Evolutionary conservation across 352 stramenopile genomes (phyloP), one percentile per base, ranked within the genome.

Genomic region (Nothophytophthora sp.): DNA sequence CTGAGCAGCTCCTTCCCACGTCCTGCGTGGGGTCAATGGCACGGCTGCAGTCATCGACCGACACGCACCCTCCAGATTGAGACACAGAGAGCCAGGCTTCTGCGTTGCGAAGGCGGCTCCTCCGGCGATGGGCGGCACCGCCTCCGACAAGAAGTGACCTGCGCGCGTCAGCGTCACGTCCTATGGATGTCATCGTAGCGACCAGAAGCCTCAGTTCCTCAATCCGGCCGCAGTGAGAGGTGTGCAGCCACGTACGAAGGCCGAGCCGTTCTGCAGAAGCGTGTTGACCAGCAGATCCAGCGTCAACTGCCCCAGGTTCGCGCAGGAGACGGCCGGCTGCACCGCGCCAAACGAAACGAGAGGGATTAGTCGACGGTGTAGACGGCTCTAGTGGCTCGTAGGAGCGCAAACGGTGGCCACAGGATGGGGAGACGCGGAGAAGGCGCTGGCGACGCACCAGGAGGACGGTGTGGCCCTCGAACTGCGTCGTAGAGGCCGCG

Each of bases 211-310:
- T n/a, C n/a, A n/a, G n/a, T n/a, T n/a, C n/a, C n/a, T n/a, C n/a
- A n/a, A n/a, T n/a, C n/a, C n/a, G n/a, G 45, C 16, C 18, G 27
- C 10, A 18, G 2, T 15, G 18, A 33, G 34, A 39, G 8, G 22
- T 5, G 9, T 5, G 13, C 33, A 33, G 30, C 11, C 11, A 64
- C 70, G 57, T 69, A 87, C 78, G 40, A 77, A 79, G 36, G 32
- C 52, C 18, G 70, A 16, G 20, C 64, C 77, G 29, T 77, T 66
- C 37, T 71, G 63, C 16, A 93, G 65, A 29, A 90, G 55, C 52
- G 81, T 89, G 57, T 90, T 94, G 59, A 90, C 58, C 28, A 88
- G 25, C 24, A 91, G 67, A 57, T 92, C 83, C n/a, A 92, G 52
- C 18, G 76, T 76, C 50, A 94, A 53, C 57, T 94, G 83, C 18